These are phyloP conservation scores for Penicillium sumatraense DNA, from an alignment of 2,329 filamentous ascomycete species.

Conservation along the genomic window DNA sequence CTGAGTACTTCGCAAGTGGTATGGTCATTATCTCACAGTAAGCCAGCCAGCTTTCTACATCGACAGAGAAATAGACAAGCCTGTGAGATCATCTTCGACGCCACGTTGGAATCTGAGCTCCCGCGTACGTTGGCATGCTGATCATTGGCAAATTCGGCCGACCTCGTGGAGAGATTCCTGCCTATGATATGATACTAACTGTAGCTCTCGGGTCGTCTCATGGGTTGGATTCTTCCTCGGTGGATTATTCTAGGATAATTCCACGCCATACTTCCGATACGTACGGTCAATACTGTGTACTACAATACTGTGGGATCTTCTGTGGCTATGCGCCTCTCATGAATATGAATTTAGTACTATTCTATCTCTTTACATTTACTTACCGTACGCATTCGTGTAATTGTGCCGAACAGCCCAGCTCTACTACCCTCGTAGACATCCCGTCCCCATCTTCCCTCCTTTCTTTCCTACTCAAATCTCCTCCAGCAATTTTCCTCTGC, in stretches of 20 bases:
- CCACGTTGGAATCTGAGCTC: neutral
- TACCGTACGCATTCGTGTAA: neutral
- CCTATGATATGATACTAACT: neutral
- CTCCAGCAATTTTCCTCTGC: neutral
- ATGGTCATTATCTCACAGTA: too few species aligned
- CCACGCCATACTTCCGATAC: too few species aligned
- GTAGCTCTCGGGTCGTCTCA: too few species aligned
- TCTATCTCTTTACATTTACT: neutral
- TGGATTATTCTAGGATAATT: too few species aligned
- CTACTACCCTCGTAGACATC: neutral
- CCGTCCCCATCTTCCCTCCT: neutral
- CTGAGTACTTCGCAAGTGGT: too few species aligned
- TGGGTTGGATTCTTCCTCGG: neutral
- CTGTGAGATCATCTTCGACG: conserved; percentile 1
- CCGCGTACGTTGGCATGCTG: neutral
- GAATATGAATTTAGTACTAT: neutral
- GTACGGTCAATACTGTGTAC: too few species aligned
- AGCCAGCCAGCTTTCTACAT: neutral
- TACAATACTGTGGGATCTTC: too few species aligned
- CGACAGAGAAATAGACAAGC: neutral
- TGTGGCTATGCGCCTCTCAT: neutral
- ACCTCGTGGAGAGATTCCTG: neutral
- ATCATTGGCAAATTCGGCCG: conserved; percentile 1
- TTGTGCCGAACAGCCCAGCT: neutral
- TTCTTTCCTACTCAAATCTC: neutral